phyloP scores from a whole-genome alignment of 2,329 filamentous ascomycete species.

The Elsinoe fawcettii region DNA sequence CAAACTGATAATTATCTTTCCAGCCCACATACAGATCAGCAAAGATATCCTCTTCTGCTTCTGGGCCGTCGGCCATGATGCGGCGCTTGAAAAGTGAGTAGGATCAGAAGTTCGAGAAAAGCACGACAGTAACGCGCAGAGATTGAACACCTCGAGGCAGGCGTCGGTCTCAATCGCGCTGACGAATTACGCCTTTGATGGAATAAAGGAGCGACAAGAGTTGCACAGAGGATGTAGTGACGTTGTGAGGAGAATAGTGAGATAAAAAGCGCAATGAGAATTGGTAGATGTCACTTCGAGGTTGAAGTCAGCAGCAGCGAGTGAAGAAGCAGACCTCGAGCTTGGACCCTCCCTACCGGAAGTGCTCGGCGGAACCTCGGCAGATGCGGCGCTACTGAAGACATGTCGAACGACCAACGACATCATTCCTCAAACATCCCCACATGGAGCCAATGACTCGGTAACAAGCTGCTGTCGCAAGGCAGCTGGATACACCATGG shows the following conservation, averaged over 20 bases:
- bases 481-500: constrained; percentile 28
- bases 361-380: constrained; percentile 9
- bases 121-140: neutral
- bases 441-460: constrained; percentile 10
- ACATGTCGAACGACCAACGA: constrained; percentile 2
- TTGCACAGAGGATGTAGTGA: too few species aligned
- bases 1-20: neutral
- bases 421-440: neutral
- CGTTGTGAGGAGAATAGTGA: neutral
- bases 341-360: neutral
- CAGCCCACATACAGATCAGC: constrained; percentile 70
- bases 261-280: neutral
- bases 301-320: neutral
- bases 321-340: neutral
- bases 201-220: too few species aligned
- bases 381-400: neutral
- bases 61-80: constrained; percentile 67
- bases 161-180: too few species aligned
- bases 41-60: constrained; percentile 89
- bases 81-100: neutral
- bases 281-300: neutral
- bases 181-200: too few species aligned
- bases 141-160: neutral
- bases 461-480: constrained; percentile 11
- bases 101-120: neutral